Percentiles rank a stretch among this genome's conserved stretches.
phyloP scores from a whole-genome alignment of 345 rosid genomes.

The Corchorus capsularis region DNA sequence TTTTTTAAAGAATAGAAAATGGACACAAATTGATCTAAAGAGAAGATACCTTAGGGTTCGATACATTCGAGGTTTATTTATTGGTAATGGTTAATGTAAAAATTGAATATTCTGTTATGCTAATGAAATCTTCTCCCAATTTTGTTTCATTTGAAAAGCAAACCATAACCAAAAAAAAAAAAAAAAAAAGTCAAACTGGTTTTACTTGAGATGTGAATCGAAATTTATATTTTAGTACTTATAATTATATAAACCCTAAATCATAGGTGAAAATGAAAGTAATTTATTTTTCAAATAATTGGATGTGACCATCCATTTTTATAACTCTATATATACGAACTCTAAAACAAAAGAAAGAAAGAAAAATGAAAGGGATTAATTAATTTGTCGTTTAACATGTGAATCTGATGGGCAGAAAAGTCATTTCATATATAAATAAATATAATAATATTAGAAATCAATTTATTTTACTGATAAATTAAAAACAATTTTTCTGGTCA shows the following conservation, averaged over 20 bases:
- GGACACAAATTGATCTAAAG: too few relatives aligned
- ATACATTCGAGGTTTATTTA: background rate
- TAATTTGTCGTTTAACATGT: background rate
- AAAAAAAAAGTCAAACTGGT: background rate
- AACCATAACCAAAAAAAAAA: background rate
- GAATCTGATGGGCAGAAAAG: background rate
- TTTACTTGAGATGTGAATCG: background rate
- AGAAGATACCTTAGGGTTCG: background rate
- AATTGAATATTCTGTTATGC: conserved; percentile 1
- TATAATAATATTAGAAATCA: too few relatives aligned
- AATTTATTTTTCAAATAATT: too few relatives aligned
- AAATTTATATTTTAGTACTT: too few relatives aligned
- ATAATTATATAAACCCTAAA: too few relatives aligned
- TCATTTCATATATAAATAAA: background rate
- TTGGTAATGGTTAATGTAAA: background rate
- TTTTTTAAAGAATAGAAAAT: too few relatives aligned
- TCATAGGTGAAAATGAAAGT: too few relatives aligned
- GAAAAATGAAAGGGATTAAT: too few relatives aligned
- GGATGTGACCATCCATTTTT: too few relatives aligned
- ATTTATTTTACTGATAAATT: background rate
- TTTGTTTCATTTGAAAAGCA: background rate
- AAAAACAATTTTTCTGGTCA: background rate
- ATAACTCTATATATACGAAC: too few relatives aligned
- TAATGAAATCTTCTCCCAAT: background rate
- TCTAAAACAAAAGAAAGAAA: background rate